Evolutionary conservation across 306 rosid species (phyloP), one percentile per base, ranked within the genome.

Genomic region (Phaseolus lunatus): DNA sequence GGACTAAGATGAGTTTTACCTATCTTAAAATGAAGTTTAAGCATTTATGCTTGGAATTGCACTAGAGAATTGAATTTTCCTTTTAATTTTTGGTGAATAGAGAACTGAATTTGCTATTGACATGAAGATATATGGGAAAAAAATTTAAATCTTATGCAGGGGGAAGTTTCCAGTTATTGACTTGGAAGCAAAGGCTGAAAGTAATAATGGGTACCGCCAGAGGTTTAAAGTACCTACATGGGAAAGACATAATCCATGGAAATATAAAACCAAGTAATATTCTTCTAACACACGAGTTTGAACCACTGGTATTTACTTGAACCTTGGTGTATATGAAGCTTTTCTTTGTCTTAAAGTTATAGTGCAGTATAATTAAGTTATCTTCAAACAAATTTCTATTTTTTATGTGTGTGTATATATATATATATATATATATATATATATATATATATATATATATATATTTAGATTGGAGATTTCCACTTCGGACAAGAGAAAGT

Each of bases 231-330:
- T 83, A 87, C 67, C 85, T 93, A 20, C 98, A 93, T 69, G 81
- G 29, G 61, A 89, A 85, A 78, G 77, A 84, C 57, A 89, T 91
- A 65, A 86, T 91, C 78, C 98, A 93, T 77, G 90, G 97, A 85
- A 94, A 73, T 48, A 79, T 93, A 63, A 91, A 90, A 66, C 85
- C 98, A 66, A 88, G 88, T 75, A 91, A 93, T 87, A 89, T 93
- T 80, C 91, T 93, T 49, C 80, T 93, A 61, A 88, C 91, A 22
- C 97, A 89, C 35, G 96, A 93, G 72, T 78, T 85, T 24, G 89
- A 89, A 82, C 82, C 96, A 35, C 75, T 80, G 96, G 98, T 91
- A 88, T 80, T 44, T 67, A 52, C 80, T 63, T 73, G 58, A 86
- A 63, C 61, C 79, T 86, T 68, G 43, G 37, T 24, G 54, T 29